phyloP scores from a whole-genome alignment of 2,329 filamentous ascomycete species.

The Diplodia sapinea region DNA sequence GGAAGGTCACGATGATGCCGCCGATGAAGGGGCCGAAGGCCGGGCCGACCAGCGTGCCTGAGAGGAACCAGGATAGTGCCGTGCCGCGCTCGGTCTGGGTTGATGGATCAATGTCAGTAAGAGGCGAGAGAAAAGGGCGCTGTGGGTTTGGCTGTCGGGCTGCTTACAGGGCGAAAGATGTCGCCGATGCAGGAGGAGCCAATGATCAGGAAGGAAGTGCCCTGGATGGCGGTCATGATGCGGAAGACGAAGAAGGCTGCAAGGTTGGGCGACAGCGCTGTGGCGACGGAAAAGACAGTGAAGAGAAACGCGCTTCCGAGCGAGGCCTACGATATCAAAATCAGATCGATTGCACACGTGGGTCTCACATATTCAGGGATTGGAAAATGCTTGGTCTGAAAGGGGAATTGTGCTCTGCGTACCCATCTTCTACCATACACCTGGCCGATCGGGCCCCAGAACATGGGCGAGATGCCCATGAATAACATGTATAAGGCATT shows the following conservation, averaged over 20 bases:
- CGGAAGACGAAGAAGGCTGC: constrained; percentile 75
- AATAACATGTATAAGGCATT: constrained; percentile 78
- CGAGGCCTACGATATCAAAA: constrained; percentile 55
- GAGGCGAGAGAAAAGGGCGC: neutral
- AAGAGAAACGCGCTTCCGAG: constrained; percentile 68
- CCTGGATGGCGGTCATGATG: constrained; percentile 75
- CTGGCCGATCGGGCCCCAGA: constrained; percentile 72
- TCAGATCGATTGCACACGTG: neutral
- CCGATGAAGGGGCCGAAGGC: constrained; percentile 73
- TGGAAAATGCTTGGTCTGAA: constrained; percentile 1
- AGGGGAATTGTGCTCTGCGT: constrained; percentile 33
- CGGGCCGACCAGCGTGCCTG: constrained; percentile 73
- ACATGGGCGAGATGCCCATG: constrained; percentile 69
- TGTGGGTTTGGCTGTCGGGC: constrained; percentile 39
- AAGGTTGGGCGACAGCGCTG: constrained; percentile 73
- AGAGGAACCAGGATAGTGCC: constrained; percentile 75
- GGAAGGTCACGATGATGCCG: constrained; percentile 77
- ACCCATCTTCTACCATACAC: constrained; percentile 58
- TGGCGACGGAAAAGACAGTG: constrained; percentile 72
- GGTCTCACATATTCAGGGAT: neutral
- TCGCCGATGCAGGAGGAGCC: constrained; percentile 72
- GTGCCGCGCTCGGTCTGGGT: constrained; percentile 69
- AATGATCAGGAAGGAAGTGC: constrained; percentile 74
- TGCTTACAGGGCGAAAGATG: constrained; percentile 47
- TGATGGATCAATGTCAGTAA: constrained; percentile 45